Percentiles rank a stretch among this genome's conserved stretches.
Conservation (phyloP, 495 filamentous ascomycete genomes). For the Hyaloscypha bicolor region DNA sequence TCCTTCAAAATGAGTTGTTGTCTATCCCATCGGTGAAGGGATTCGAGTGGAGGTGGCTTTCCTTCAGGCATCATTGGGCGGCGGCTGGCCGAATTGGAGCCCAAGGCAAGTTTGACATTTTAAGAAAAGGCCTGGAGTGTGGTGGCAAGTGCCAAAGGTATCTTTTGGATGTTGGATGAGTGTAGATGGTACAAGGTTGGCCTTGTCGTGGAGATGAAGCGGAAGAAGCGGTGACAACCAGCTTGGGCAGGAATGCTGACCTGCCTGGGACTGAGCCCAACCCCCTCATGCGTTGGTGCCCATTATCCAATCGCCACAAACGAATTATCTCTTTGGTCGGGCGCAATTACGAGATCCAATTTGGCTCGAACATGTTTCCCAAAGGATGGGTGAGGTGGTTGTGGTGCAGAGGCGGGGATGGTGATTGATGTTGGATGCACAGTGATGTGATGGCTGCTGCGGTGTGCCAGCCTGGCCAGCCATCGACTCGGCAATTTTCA, state of each 20-base stretch:
- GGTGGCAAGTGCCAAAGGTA: slow-evolving; percentile 1
- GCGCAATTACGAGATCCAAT: slow-evolving; percentile 7
- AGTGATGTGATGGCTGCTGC: not conserved
- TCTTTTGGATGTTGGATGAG: not conserved
- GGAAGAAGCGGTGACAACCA: not conserved
- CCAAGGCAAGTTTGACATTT: not conserved
- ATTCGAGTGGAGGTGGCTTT: slow-evolving; percentile 14
- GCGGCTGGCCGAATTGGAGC: not conserved
- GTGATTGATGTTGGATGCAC: not conserved
- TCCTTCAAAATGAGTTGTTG: slow-evolving; percentile 4
- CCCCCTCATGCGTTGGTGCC: slow-evolving; percentile 21
- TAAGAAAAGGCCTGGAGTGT: not conserved
- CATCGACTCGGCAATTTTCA: not conserved
- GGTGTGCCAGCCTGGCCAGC: not conserved
- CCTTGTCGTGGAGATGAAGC: not conserved
- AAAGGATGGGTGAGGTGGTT: not conserved
- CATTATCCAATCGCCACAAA: slow-evolving; percentile 8
- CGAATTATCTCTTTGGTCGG: not conserved
- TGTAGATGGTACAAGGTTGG: not conserved
- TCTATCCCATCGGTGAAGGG: slow-evolving; percentile 3
- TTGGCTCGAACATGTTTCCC: not conserved
- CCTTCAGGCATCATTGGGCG: slow-evolving; percentile 27
- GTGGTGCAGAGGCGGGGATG: not conserved
- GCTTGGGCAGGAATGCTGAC: slow-evolving; percentile 4
- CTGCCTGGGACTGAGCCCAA: slow-evolving; percentile 8